Evolutionary conservation across 108 stramenopile species (phyloP).

Genomic region (Hondaea fermentalgiana): DNA sequence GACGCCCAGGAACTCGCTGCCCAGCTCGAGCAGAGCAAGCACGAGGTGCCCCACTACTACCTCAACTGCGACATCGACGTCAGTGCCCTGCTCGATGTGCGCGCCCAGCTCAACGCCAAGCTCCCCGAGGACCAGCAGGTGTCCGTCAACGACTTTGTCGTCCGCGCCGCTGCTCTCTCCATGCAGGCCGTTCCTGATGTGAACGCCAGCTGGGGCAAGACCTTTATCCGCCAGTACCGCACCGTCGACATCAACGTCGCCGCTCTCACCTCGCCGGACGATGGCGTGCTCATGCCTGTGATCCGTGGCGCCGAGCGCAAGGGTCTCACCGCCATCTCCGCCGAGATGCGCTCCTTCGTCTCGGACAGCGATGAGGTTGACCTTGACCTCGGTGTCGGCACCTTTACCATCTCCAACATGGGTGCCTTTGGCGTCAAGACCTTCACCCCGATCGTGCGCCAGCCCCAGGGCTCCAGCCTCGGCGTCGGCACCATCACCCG

Average conservation of each 20-base stretch:
- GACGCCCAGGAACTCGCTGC: slow-evolving; percentile 57
- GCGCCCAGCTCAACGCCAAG: slow-evolving; percentile 63
- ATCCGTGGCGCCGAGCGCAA: slow-evolving; percentile 65
- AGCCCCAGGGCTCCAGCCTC: slow-evolving; percentile 88
- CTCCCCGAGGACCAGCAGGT: slow-evolving; percentile 43
- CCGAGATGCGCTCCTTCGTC: slow-evolving; percentile 26
- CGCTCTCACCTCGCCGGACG: slow-evolving; percentile 55
- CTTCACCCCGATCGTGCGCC: slow-evolving; percentile 81
- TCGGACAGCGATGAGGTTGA: slow-evolving; percentile 26
- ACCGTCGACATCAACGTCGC: slow-evolving; percentile 85
- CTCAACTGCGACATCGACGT: slow-evolving; percentile 80
- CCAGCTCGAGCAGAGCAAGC: slow-evolving; percentile 67
- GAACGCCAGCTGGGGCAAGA: slow-evolving; percentile 76
- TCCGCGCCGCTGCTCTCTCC: slow-evolving; percentile 79
- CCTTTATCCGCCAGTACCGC: slow-evolving; percentile 70
- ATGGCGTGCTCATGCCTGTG: slow-evolving; percentile 72
- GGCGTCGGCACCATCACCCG: slow-evolving; percentile 83
- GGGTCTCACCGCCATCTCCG: slow-evolving; percentile 60
- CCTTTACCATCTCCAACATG: slow-evolving; percentile 82
- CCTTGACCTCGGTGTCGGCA: slow-evolving; percentile 43
- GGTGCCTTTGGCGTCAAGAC: slow-evolving; percentile 94
- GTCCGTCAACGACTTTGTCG: slow-evolving; percentile 75
- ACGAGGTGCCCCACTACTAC: slow-evolving; percentile 91
- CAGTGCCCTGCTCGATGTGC: slow-evolving; percentile 65
- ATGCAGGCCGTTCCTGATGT: slow-evolving; percentile 74